Conservation (phyloP, 2,329 filamentous ascomycete genomes). For the Pseudonectria buxi region DNA sequence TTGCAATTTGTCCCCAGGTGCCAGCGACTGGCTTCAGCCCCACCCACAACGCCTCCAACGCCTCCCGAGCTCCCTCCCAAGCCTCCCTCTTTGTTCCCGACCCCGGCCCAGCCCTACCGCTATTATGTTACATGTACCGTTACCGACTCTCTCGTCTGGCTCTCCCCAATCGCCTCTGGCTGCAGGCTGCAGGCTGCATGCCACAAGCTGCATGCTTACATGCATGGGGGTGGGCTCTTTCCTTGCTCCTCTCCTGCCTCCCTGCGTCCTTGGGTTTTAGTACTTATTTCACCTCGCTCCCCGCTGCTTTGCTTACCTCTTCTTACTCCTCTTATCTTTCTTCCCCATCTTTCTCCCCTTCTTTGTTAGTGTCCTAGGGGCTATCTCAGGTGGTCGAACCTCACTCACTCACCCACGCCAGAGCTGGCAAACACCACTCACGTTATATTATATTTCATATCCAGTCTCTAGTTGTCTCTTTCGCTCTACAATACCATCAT, state of each 20-base stretch:
- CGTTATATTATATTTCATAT: neutral
- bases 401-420: constrained; percentile 1
- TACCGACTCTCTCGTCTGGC: no score
- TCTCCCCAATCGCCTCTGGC: no score
- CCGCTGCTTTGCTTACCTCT: constrained; percentile 2
- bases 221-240: no score
- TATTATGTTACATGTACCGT: no score
- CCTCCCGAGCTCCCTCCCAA: constrained; percentile 10
- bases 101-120: constrained; percentile 18
- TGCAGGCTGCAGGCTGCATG: no score
- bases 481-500: neutral
- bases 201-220: no score
- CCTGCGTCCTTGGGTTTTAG: neutral
- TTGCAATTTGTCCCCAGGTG: no score
- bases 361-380: no score
- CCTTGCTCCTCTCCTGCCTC: neutral
- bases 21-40: no score
- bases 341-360: constrained; percentile 1
- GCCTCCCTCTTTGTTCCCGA: constrained; percentile 11
- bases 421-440: no score
- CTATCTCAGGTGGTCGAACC: no score
- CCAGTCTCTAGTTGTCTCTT: neutral
- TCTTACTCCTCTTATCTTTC: constrained; percentile 2
- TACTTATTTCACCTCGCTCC: constrained; percentile 1
- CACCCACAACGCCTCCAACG: constrained; percentile 2